Evolutionary conservation across 352 stramenopile species (phyloP).

Genomic region (Phytophthora idaei): DNA sequence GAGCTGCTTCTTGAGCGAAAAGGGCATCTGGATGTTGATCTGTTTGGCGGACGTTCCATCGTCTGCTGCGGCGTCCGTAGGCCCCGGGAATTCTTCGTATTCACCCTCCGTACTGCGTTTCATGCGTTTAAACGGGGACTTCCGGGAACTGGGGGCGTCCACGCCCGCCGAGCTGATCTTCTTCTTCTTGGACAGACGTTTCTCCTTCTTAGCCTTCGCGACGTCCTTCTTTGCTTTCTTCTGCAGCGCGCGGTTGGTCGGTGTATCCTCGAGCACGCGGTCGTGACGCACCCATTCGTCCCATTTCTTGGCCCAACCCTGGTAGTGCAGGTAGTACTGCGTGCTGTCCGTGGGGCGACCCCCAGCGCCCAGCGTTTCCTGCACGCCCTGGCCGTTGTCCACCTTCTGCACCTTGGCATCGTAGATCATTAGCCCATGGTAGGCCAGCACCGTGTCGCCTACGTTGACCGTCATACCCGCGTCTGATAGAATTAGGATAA

Average conservation of each 20-base stretch:
- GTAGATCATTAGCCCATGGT: constrained; percentile 87
- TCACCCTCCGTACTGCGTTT: constrained; percentile 70
- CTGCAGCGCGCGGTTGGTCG: constrained; percentile 61
- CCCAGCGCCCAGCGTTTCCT: constrained; percentile 22
- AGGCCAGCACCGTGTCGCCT: constrained; percentile 74
- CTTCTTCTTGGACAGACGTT: constrained; percentile 53
- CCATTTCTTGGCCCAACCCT: constrained; percentile 92
- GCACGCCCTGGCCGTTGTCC: constrained; percentile 70
- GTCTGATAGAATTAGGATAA: background rate
- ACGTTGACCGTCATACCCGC: constrained; percentile 61
- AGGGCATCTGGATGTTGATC: constrained; percentile 85
- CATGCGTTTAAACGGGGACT: constrained; percentile 82
- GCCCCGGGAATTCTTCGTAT: constrained; percentile 59
- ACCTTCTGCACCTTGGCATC: constrained; percentile 87
- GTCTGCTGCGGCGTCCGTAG: constrained; percentile 3
- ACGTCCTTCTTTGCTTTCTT: constrained; percentile 51
- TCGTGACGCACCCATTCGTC: constrained; percentile 88
- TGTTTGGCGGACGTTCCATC: constrained; percentile 36
- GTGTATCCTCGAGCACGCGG: constrained; percentile 76
- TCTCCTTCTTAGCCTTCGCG: constrained; percentile 71
- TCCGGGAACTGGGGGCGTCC: constrained; percentile 50
- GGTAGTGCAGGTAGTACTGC: constrained; percentile 92
- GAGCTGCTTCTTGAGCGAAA: constrained; percentile 92
- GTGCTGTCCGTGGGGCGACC: constrained; percentile 32
- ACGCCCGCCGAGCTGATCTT: constrained; percentile 71